A percentile compares a stretch with the other conserved stretches of the same genome.
These are phyloP conservation scores for Fusarium clavum DNA, from an alignment of 2,329 filamentous ascomycete species.

Conservation along the genomic window DNA sequence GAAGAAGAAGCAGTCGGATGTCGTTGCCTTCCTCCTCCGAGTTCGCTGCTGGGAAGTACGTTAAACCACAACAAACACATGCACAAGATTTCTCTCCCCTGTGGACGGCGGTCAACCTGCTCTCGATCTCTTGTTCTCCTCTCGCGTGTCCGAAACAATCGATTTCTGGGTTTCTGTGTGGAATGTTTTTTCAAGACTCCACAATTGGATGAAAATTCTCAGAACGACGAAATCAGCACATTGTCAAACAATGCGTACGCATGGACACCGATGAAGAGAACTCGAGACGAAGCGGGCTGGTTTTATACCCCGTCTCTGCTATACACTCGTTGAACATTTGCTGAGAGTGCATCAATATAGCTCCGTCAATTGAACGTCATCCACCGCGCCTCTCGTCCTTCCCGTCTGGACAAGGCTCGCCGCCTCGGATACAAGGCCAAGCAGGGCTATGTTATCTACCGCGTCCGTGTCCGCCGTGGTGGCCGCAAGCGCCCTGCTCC, in stretches of 20 bases:
- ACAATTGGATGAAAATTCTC: constrained; percentile 36
- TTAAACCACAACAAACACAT: constrained; percentile 56
- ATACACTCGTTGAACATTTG: constrained; percentile 99
- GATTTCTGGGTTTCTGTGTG: constrained; percentile 11
- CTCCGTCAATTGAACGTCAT: constrained; percentile 99
- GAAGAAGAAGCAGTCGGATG: constrained; percentile 99
- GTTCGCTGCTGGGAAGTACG: constrained; percentile 99
- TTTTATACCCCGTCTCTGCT: constrained; percentile 64
- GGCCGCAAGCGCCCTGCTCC: constrained; percentile 96
- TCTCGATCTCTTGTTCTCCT: constrained; percentile 37
- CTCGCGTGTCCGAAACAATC: constrained; percentile 20
- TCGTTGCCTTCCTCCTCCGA: constrained; percentile 99
- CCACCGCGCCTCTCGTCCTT: constrained; percentile 98
- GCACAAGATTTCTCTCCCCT: constrained; percentile 46
- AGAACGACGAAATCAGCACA: not conserved
- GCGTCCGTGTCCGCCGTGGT: constrained; percentile 96
- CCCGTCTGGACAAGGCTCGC: constrained; percentile 99
- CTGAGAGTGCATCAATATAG: constrained; percentile 99
- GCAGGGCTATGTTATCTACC: constrained; percentile 99
- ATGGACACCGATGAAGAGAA: constrained; percentile 13
- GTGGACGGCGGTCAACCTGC: constrained; percentile 51
- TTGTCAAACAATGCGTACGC: not conserved
- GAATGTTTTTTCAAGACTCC: constrained; percentile 22
- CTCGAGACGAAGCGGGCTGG: constrained; percentile 21
- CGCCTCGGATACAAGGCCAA: constrained; percentile 99